These are phyloP conservation scores for Pelargonium myrrhifolium DNA, from an alignment of 441 rosid genomes.

Conservation along the genomic window DNA sequence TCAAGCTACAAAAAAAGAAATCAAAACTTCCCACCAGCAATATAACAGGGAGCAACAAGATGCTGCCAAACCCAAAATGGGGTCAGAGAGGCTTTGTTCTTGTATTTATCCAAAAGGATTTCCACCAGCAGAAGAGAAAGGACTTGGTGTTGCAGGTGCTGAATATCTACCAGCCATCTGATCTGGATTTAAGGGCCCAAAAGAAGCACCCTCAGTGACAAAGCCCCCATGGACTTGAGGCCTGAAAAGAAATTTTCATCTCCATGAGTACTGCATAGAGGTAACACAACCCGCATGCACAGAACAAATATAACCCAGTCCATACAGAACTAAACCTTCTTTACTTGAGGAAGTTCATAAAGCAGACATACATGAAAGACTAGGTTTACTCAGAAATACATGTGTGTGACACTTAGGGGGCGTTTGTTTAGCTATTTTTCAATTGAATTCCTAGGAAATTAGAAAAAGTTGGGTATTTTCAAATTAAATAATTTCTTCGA, in stretches of 20 bases:
- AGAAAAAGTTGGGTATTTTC: too few relatives aligned
- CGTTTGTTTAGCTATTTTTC: too few relatives aligned
- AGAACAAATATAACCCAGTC: background rate
- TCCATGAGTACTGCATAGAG: background rate
- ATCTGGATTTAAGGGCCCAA: constrained; percentile 20
- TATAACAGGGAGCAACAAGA: constrained; percentile 11
- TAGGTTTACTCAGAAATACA: background rate
- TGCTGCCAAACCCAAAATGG: background rate
- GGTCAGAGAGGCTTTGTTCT: background rate
- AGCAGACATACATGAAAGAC: background rate
- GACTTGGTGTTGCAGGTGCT: constrained; percentile 25
- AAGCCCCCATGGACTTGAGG: constrained; percentile 28
- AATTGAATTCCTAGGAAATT: too few relatives aligned
- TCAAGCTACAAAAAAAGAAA: constrained; percentile 12
- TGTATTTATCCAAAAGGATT: constrained; percentile 48
- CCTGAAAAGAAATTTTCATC: constrained; percentile 23
- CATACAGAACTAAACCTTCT: background rate
- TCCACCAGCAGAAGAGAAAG: constrained; percentile 37
- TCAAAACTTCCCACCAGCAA: constrained; percentile 30
- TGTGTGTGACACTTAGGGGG: too few relatives aligned
- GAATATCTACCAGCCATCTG: constrained; percentile 30
- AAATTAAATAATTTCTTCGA: too few relatives aligned
- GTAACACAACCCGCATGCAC: background rate
- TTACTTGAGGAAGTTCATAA: background rate
- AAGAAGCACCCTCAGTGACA: constrained; percentile 19